phyloP scores from a whole-genome alignment of 2,329 filamentous ascomycete species.

The Graphium sp. region DNA sequence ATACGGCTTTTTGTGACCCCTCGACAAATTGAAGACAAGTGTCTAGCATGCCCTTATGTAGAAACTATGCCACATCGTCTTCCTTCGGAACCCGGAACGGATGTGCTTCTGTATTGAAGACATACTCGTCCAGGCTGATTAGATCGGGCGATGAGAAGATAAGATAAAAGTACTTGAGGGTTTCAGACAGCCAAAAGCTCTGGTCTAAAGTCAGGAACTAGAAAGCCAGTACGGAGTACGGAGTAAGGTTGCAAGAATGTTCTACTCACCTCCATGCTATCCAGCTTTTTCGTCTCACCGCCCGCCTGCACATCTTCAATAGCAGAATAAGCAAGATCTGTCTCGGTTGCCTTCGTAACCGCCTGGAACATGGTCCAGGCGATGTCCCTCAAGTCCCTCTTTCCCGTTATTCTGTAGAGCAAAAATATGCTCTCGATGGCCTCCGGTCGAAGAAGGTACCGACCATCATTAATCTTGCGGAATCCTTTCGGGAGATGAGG shows the following conservation, averaged over 20 bases:
- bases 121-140: slow-evolving; percentile 50
- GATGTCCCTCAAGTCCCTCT: slow-evolving; percentile 26
- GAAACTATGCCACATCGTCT: no score
- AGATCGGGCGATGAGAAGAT: slow-evolving; percentile 50
- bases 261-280: slow-evolving; percentile 42
- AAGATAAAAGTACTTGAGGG: slow-evolving; percentile 59
- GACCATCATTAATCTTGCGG: slow-evolving; percentile 32
- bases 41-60: no score
- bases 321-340: slow-evolving; percentile 27
- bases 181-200: slow-evolving; percentile 59
- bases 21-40: no score
- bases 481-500: slow-evolving; percentile 38
- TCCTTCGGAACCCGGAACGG: slow-evolving; percentile 14
- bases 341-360: slow-evolving; percentile 25
- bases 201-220: slow-evolving; percentile 16
- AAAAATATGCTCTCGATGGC: slow-evolving; percentile 37
- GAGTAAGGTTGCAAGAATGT: neutral
- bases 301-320: slow-evolving; percentile 26
- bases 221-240: slow-evolving; percentile 8
- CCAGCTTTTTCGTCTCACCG: slow-evolving; percentile 20
- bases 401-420: slow-evolving; percentile 33
- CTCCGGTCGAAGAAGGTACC: slow-evolving; percentile 31
- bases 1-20: no score
- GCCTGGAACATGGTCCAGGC: slow-evolving; percentile 36
- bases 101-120: slow-evolving; percentile 39